Base-by-base conservation (phyloP, 1,284 basidiomycete genomes). In the Phlebopus sp. region DNA sequence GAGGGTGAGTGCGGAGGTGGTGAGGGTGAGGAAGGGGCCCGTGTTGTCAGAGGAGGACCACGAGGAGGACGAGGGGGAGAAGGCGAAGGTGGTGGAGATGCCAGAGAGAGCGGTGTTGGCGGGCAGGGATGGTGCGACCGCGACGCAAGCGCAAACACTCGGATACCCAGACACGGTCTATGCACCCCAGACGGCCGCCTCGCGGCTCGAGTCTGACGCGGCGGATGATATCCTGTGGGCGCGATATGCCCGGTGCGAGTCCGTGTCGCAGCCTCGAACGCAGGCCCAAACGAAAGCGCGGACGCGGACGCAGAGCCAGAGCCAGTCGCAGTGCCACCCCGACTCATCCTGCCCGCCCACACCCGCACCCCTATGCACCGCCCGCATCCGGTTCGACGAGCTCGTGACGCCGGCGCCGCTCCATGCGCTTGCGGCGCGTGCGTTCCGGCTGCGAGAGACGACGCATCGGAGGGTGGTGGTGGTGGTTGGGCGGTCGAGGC, bases 141-240 rank as follows among this genome's bases (percentile, higher is more conserved):
- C 3, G 21, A 23, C 21, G 6, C 21, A 23, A 6, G 6, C 21
- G 6, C 37, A 83, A 77, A 75, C 76, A 4, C 60, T 72, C 13
- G 68, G 69, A 10, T 76, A 77, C 42, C 73, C 78, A 0, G 88
- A 90, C 55, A 90, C 87, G 0, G 68, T 88, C 0, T 89, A 90
- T 49, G 83, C 76, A 0, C 67, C 73, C 18, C 67, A 72, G n/a
- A 81, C 71, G 46, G 84, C 86, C 2, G 74, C 83, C 55, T 82
- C 74, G 5, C 74, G 78, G 19, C 63, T 90, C 14, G 75, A 75
- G n/a, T 90, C 86, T 1, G 79, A 86, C 27, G 84, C 84, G 2
- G 87, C 86, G 2, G 90, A 92, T 59, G 79, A 82, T 58, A 44
- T 90, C 23, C 57, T 78, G 10, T 90, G 87, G 88, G 69, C 72